These are phyloP conservation scores for Penicillium sp. DNA, from an alignment of 2,329 filamentous ascomycete genomes.

Conservation along the genomic window DNA sequence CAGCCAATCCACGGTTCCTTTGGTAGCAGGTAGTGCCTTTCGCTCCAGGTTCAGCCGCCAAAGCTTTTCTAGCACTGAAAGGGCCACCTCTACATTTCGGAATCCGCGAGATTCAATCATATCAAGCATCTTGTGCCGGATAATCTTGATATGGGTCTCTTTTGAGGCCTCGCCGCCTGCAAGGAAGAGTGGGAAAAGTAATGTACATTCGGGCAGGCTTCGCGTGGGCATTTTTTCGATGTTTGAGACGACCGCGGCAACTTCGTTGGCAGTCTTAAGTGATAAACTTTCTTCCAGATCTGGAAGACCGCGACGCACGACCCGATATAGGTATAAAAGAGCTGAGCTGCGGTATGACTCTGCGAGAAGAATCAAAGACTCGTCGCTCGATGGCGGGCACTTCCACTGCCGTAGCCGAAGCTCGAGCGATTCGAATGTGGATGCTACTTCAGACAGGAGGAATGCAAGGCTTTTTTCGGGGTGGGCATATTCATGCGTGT, in stretches of 20 bases:
- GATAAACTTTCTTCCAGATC: neutral
- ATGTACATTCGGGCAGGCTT: conserved; percentile 6
- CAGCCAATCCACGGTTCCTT: conserved; percentile 6
- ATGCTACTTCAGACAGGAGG: neutral
- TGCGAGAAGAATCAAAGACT: conserved; percentile 6
- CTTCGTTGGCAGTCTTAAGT: neutral
- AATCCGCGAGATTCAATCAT: conserved; percentile 19
- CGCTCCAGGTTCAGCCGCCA: conserved; percentile 7
- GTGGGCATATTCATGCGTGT: neutral
- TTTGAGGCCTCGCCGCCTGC: conserved; percentile 9
- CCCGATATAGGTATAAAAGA: conserved; percentile 9
- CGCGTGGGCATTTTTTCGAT: conserved; percentile 9
- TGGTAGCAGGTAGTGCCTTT: neutral
- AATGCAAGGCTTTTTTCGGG: neutral
- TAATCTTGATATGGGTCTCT: conserved; percentile 8
- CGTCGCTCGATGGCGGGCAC: conserved; percentile 5
- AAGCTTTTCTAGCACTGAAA: conserved; percentile 10
- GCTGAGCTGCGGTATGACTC: conserved; percentile 12
- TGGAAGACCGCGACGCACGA: neutral
- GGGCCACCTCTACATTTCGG: conserved; percentile 13
- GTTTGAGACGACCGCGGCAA: neutral
- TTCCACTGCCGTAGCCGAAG: neutral
- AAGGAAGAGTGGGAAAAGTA: conserved; percentile 9
- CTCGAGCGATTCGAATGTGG: conserved; percentile 1
- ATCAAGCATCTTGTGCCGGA: conserved; percentile 13